Base-by-base conservation (phyloP, 2,329 filamentous ascomycete genomes). In the Penicillium sp. region DNA sequence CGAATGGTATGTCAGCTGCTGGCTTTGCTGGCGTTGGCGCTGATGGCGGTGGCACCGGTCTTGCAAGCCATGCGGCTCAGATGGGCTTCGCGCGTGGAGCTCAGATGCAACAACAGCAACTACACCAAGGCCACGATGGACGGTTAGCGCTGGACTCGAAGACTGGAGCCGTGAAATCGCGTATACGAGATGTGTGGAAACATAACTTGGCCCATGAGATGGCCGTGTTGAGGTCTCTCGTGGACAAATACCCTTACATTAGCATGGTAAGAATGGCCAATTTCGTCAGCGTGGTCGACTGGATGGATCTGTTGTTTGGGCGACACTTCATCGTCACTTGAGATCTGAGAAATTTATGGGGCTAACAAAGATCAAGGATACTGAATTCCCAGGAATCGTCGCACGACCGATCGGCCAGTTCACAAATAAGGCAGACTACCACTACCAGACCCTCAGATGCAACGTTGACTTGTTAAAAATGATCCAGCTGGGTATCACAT, bases 381-480 rank as follows among this genome's bases (percentile, higher is more conserved):
- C 94, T 21, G 93, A 97, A 72, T 99, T 99, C 66, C 94, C 94
- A n/a, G 94, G 94, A 53, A 92, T 99, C 49, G 93, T 99, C 49
- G 91, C 93, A 23, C 86, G 94, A 63, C 94, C 94, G 2, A 97
- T 99, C 82, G 94, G 94, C 45, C 87, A 89, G 52, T 99, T 99
- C 74, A 86, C 89, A 55, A 94, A 90, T 55, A 97, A 97, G 78
- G 94, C 92, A 62, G 93, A 97, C 67, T 99, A 99, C 71, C 94
- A 99, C 73, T 99, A 99, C 77, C 94, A 99, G 79, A 97, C 93
- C 56, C 82, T 99, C 43, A 90, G 94, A 58, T 95, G 92, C 66
- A 99, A 99, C 71, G 94, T 99, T 68, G 94, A 99, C 71, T 86
- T 99, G 69, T 85, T 99, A 67, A 97, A 96, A 74, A 92, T 97